Conservation (phyloP, 2,329 filamentous ascomycete genomes). For the Clarireedia paspali region DNA sequence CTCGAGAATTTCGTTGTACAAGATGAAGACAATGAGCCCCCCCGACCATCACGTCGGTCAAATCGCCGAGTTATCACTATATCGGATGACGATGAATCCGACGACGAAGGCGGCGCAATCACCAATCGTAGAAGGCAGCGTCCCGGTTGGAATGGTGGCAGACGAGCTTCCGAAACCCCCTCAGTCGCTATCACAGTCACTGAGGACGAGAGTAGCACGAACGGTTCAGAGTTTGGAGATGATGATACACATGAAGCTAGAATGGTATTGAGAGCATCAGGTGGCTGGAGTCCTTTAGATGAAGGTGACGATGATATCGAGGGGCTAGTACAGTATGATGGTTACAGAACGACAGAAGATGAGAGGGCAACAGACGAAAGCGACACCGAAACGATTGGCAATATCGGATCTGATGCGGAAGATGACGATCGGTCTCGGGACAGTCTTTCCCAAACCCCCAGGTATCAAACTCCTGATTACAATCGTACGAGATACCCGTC, state of each 20-base stretch:
- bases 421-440: conserved; percentile 19
- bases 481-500: conserved; percentile 1
- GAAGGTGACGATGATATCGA: conserved; percentile 24
- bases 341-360: conserved; percentile 17
- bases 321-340: conserved; percentile 10
- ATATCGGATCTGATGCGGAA: conserved; percentile 20
- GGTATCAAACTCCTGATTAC: conserved; percentile 4
- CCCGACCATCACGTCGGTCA: not conserved
- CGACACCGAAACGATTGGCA: conserved; percentile 25
- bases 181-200: conserved; percentile 18
- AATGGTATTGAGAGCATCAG: conserved; percentile 8
- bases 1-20: conserved; percentile 25
- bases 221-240: conserved; percentile 26
- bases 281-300: conserved; percentile 30
- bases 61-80: conserved; percentile 13
- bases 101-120: conserved; percentile 27
- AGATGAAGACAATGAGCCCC: conserved; percentile 20
- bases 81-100: conserved; percentile 20
- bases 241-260: conserved; percentile 16
- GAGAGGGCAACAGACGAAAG: conserved; percentile 17
- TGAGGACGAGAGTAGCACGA: conserved; percentile 12
- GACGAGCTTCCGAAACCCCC: conserved; percentile 10
- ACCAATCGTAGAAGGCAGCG: conserved; percentile 20
- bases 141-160: not conserved
- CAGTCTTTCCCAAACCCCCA: conserved; percentile 19